phyloP scores from a whole-genome alignment of 179 eudicot genomes.

The Patellifolia procumbens region DNA sequence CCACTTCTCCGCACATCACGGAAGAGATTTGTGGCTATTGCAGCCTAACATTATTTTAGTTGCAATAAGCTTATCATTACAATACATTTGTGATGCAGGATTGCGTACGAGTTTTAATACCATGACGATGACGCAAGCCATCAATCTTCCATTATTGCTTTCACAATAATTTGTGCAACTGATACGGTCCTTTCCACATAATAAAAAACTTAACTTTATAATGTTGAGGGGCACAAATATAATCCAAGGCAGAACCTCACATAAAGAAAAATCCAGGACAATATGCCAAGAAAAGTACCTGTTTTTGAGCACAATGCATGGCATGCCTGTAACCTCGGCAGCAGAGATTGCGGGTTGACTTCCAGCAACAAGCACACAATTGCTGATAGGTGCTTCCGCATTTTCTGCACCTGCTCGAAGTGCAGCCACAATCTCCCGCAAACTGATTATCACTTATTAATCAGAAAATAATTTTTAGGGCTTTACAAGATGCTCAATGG shows the following conservation, averaged over 20 bases:
- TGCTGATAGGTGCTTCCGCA: conserved; percentile 61
- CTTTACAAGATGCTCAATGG: not conserved
- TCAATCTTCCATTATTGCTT: not conserved
- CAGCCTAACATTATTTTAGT: too few species aligned
- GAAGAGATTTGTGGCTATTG: too few species aligned
- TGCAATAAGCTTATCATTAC: too few species aligned
- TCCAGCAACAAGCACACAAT: conserved; percentile 84
- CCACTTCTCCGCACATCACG: too few species aligned
- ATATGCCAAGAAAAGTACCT: conserved; percentile 45
- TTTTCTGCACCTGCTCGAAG: conserved; percentile 77
- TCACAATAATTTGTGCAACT: not conserved
- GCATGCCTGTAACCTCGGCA: conserved; percentile 81
- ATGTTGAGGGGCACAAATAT: not conserved
- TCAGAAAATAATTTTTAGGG: conserved; percentile 1
- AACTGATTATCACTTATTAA: conserved; percentile 38
- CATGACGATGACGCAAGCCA: not conserved
- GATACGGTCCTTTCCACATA: not conserved
- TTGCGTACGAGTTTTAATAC: too few species aligned
- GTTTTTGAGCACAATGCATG: conserved; percentile 78
- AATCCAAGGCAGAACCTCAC: not conserved
- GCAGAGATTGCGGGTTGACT: conserved; percentile 68
- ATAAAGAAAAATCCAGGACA: not conserved
- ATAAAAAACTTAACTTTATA: not conserved
- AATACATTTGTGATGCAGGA: too few species aligned
- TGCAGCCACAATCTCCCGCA: conserved; percentile 63